Percentiles rank a stretch among this genome's conserved stretches.
These are phyloP conservation scores for Rhizophora mangle DNA, from an alignment of 345 rosid genomes.

Conservation along the genomic window DNA sequence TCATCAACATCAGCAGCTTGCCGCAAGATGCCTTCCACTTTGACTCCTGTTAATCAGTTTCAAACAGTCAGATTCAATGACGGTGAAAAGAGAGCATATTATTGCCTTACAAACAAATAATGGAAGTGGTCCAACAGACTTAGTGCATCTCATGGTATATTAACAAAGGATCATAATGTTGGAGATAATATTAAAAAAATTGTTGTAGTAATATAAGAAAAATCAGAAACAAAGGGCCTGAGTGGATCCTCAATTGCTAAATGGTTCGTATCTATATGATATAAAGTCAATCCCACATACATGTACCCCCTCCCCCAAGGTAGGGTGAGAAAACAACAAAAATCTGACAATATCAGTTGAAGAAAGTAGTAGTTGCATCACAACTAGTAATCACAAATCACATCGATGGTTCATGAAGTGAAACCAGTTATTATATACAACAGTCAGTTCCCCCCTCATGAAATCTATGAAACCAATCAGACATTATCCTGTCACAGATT, in stretches of 20 bases:
- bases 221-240: background rate
- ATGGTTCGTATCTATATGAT: too few species aligned
- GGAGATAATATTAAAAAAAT: background rate
- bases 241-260: background rate
- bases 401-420: background rate
- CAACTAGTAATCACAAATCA: background rate
- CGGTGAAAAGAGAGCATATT: background rate
- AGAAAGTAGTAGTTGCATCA: background rate
- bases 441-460: background rate
- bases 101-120: background rate
- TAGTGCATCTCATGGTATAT: background rate
- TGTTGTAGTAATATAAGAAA: background rate
- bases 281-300: too few species aligned
- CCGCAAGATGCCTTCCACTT: slow-evolving; percentile 90
- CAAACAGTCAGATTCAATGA: slow-evolving; percentile 26
- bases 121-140: background rate
- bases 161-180: background rate
- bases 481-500: background rate
- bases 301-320: background rate
- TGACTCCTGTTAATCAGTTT: slow-evolving; percentile 55
- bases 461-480: background rate
- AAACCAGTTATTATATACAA: too few species aligned
- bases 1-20: slow-evolving; percentile 99
- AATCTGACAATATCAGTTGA: background rate
- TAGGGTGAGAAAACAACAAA: background rate